phyloP scores from a whole-genome alignment of 306 rosid species.

The Begonia peltatifolia region DNA sequence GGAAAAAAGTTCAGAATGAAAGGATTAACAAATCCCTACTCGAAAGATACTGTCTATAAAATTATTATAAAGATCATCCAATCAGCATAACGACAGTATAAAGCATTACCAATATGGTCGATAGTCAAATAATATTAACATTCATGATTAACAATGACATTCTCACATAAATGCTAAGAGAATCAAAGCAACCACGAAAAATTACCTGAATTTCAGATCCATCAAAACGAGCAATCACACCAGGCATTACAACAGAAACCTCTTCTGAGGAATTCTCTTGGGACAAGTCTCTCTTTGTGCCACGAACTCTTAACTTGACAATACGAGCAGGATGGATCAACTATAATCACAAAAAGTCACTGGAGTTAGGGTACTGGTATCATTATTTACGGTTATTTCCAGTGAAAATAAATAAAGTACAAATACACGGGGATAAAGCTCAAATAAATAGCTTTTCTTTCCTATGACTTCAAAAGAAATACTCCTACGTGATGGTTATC shows the following conservation, averaged over 20 bases:
- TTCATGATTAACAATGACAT: neutral
- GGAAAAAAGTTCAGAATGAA: neutral
- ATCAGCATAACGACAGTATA: neutral
- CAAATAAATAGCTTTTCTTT: no score
- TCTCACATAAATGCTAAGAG: slow-evolving; percentile 1
- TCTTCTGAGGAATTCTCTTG: slow-evolving; percentile 76
- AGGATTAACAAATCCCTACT: neutral
- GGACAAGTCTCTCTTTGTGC: slow-evolving; percentile 70
- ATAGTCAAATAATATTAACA: neutral
- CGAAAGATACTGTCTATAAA: neutral
- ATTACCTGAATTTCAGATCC: slow-evolving; percentile 66
- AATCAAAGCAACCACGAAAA: slow-evolving; percentile 8
- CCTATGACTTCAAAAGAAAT: no score
- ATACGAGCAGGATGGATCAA: slow-evolving; percentile 60
- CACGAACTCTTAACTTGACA: slow-evolving; percentile 71
- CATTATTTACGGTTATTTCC: no score
- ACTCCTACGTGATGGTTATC: no score
- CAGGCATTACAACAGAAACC: slow-evolving; percentile 67
- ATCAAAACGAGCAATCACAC: slow-evolving; percentile 77
- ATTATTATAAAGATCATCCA: neutral
- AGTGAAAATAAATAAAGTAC: no score
- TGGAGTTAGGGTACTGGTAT: no score
- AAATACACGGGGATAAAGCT: no score
- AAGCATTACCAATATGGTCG: neutral
- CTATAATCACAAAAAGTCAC: slow-evolving; percentile 20